A percentile compares a stretch with the other conserved stretches of the same genome.
Evolutionary conservation across 148 eudicot species (phyloP).

Genomic region (Spergularia marina): DNA sequence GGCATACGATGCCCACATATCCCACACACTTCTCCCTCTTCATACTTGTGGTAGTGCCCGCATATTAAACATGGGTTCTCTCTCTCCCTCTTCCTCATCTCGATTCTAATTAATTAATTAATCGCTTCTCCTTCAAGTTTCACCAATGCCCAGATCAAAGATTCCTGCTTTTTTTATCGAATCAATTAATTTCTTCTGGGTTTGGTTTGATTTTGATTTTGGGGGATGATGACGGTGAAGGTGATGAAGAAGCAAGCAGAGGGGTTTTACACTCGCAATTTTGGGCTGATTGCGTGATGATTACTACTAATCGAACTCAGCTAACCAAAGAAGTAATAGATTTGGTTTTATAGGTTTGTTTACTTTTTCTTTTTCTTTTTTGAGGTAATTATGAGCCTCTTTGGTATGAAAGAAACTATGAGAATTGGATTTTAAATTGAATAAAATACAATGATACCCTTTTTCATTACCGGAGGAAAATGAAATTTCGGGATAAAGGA

Average conservation of each 20-base stretch:
- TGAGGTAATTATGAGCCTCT: too few relatives aligned
- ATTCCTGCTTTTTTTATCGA: neutral
- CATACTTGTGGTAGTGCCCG: slow-evolving; percentile 96
- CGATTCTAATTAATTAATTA: neutral
- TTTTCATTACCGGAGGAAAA: too few relatives aligned
- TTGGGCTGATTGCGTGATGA: neutral
- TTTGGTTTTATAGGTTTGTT: too few relatives aligned
- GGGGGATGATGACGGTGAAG: neutral
- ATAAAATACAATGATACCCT: too few relatives aligned
- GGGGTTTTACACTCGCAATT: too few relatives aligned
- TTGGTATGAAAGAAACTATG: too few relatives aligned
- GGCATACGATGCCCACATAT: slow-evolving; percentile 85
- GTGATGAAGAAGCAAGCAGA: neutral
- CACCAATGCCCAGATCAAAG: slow-evolving; percentile 27
- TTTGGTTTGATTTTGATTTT: neutral
- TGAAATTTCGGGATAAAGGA: too few relatives aligned
- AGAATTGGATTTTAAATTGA: too few relatives aligned
- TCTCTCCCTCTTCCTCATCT: slow-evolving; percentile 90
- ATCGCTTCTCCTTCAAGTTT: too few relatives aligned
- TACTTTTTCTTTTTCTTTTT: too few relatives aligned
- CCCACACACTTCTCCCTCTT: slow-evolving; percentile 91
- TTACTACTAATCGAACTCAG: neutral
- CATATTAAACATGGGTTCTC: slow-evolving; percentile 86
- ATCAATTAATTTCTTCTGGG: neutral
- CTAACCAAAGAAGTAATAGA: neutral